A percentile compares a stretch with the other conserved stretches of the same genome.
phyloP scores from a whole-genome alignment of 768 basidiomycete genomes.

The Neoboletus subvelutipes region DNA sequence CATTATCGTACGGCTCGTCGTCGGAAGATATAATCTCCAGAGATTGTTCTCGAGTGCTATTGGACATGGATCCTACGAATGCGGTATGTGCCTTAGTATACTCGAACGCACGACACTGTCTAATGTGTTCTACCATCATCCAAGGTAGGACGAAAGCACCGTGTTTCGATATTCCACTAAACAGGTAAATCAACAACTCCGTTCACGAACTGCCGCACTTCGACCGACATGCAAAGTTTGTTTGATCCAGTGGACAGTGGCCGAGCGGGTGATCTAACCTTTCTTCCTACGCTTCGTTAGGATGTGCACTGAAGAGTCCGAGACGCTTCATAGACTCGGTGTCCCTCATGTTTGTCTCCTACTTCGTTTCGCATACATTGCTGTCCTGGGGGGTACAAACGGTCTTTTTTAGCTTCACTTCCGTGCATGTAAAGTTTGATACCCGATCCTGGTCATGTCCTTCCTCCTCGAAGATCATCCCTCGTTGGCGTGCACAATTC shows the following conservation, averaged over 20 bases:
- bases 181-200: neutral
- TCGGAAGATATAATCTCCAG: no score
- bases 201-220: neutral
- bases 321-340: neutral
- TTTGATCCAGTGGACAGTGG: no score
- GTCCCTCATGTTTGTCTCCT: neutral
- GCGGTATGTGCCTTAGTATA: neutral
- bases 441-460: conserved; percentile 45
- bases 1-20: no score
- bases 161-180: no score
- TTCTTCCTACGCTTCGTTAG: neutral
- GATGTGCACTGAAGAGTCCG: neutral
- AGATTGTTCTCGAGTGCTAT: no score
- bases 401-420: no score
- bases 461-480: conserved; percentile 58
- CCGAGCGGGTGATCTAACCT: no score
- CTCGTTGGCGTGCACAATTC: conserved; percentile 57
- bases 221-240: neutral
- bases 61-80: no score
- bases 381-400: no score
- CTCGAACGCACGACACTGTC: neutral
- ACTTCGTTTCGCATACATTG: no score
- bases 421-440: conserved; percentile 36
- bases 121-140: neutral
- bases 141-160: neutral